Percentiles rank a stretch among this genome's conserved stretches.
These are phyloP conservation scores for Colletotrichum musicola DNA, from an alignment of 2,329 filamentous ascomycete species.

Conservation along the genomic window DNA sequence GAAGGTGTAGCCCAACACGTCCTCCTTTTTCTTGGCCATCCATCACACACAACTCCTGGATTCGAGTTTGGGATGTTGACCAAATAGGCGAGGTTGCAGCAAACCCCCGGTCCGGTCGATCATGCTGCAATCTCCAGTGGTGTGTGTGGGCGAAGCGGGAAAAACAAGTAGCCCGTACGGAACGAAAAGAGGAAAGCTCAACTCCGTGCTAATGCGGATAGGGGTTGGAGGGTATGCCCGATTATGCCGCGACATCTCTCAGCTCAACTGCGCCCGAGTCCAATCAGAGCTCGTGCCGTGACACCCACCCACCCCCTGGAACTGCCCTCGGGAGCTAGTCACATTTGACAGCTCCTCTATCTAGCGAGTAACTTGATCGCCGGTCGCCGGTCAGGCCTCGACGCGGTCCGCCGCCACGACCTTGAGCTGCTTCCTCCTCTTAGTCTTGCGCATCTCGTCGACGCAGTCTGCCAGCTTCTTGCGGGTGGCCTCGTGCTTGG, in stretches of 20 bases:
- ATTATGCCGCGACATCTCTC: constrained; percentile 23
- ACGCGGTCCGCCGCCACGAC: constrained; percentile 55
- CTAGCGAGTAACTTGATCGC: neutral
- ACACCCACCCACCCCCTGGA: too few relatives aligned
- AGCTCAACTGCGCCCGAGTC: constrained; percentile 22
- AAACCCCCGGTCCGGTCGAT: neutral
- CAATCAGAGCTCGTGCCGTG: constrained; percentile 6
- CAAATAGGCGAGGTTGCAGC: neutral
- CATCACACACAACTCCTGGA: too few relatives aligned
- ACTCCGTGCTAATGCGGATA: constrained; percentile 23
- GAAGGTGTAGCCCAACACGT: too few relatives aligned
- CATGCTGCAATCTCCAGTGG: neutral
- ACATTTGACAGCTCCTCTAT: too few relatives aligned
- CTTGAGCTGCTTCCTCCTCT: constrained; percentile 55
- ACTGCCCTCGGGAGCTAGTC: too few relatives aligned
- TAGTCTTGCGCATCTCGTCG: constrained; percentile 60
- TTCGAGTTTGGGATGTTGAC: neutral
- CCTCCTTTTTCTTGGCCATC: too few relatives aligned
- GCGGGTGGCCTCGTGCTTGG: constrained; percentile 63
- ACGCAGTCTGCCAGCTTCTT: constrained; percentile 62
- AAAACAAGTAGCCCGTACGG: constrained; percentile 8
- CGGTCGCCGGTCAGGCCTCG: constrained; percentile 10
- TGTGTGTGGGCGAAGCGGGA: constrained; percentile 14
- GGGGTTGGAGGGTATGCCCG: neutral
- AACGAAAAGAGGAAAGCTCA: neutral